Evolutionary conservation across 495 filamentous ascomycete genomes (phyloP).

Genomic region (Oleoguttula mirabilis): DNA sequence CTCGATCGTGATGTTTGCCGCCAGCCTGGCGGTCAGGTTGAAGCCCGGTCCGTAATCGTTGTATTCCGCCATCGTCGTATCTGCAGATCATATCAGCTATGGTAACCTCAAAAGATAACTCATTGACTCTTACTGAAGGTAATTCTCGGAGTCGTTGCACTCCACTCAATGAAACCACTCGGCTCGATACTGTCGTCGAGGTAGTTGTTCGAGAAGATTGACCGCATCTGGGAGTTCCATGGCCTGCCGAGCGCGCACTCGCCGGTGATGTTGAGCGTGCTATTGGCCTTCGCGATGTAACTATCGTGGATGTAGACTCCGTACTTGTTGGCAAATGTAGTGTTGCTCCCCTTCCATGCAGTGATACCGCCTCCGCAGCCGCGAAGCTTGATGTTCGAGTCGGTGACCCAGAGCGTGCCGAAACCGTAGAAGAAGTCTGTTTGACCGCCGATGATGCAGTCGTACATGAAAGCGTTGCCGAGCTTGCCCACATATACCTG

Average conservation of each 20-base stretch:
- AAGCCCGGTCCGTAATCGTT: constrained; percentile 42
- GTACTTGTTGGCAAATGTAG: constrained; percentile 49
- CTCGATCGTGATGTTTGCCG: constrained; percentile 33
- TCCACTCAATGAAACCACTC: constrained; percentile 46
- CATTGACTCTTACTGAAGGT: constrained; percentile 19
- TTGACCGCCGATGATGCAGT: constrained; percentile 44
- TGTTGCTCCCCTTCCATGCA: constrained; percentile 57
- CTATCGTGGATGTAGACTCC: constrained; percentile 48
- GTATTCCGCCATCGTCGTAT: constrained; percentile 47
- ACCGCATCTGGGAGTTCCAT: constrained; percentile 44
- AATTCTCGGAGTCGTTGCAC: constrained; percentile 30
- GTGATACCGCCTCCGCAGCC: constrained; percentile 50
- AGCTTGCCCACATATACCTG: constrained; percentile 48
- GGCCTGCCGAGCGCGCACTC: constrained; percentile 47
- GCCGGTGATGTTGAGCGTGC: constrained; percentile 36
- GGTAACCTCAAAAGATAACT: neutral
- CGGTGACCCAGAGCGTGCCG: constrained; percentile 5
- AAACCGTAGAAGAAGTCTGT: constrained; percentile 37
- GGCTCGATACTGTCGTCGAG: constrained; percentile 41
- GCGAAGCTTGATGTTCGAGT: constrained; percentile 28
- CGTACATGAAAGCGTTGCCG: constrained; percentile 47
- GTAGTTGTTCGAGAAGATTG: constrained; percentile 41
- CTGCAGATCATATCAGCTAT: neutral
- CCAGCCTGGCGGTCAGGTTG: constrained; percentile 36
- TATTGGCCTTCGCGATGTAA: constrained; percentile 38